Evolutionary conservation across 2,329 filamentous ascomycete species (phyloP).

Genomic region (Gnomoniopsis smithogilvyi): DNA sequence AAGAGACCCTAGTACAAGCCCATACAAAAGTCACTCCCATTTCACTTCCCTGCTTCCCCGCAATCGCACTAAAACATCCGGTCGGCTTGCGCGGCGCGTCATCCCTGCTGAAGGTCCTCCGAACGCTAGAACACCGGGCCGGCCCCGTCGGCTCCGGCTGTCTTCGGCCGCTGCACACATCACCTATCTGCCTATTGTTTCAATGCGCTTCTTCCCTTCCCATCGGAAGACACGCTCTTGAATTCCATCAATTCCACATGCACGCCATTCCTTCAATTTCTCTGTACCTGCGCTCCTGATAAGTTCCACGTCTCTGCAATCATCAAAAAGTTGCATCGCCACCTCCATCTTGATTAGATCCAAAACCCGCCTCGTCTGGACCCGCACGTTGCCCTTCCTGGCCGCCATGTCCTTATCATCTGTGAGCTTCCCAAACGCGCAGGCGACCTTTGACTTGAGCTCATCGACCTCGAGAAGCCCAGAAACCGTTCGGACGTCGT

Average conservation of each 20-base stretch:
- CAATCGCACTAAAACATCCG: too few relatives aligned
- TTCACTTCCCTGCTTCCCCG: too few relatives aligned
- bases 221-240: constrained; percentile 1
- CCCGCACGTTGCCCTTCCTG: not conserved
- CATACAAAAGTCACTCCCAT: too few relatives aligned
- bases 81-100: too few relatives aligned
- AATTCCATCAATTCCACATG: not conserved
- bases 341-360: constrained; percentile 8
- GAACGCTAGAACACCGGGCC: too few relatives aligned
- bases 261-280: not conserved
- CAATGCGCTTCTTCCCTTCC: not conserved
- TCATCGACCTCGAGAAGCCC: not conserved
- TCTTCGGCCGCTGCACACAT: not conserved
- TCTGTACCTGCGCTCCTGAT: not conserved
- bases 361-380: not conserved
- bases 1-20: too few relatives aligned
- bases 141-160: not conserved
- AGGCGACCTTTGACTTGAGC: not conserved
- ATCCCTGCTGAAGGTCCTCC: too few relatives aligned
- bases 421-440: not conserved
- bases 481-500: not conserved
- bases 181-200: not conserved
- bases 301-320: not conserved
- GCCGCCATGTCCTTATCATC: not conserved
- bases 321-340: not conserved